Evolutionary conservation across 1,284 basidiomycete genomes (phyloP).

Genomic region (Ganoderma lucidum): DNA sequence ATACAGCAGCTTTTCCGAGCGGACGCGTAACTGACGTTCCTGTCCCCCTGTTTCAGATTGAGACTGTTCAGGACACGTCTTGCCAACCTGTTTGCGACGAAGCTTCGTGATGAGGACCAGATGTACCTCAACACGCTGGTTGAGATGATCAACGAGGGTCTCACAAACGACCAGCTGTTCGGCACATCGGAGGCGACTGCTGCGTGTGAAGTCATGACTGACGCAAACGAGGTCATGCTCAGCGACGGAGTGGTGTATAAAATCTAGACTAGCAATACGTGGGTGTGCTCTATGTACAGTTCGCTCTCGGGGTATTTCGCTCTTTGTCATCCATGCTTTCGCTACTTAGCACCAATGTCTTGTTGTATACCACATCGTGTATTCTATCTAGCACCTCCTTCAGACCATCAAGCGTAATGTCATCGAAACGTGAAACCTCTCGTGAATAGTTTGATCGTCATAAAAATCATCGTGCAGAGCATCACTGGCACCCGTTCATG

Average conservation of each 20-base stretch:
- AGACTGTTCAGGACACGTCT: conserved; percentile 82
- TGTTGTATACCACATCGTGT: conserved; percentile 10
- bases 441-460: background rate
- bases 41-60: conserved; percentile 52
- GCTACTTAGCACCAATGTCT: background rate
- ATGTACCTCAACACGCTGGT: conserved; percentile 78
- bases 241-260: conserved; percentile 83
- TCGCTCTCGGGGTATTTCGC: conserved; percentile 7
- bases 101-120: conserved; percentile 79
- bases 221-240: conserved; percentile 89
- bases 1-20: background rate
- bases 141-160: conserved; percentile 81
- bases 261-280: conserved; percentile 47
- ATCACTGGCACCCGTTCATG: background rate
- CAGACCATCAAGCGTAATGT: background rate
- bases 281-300: conserved; percentile 2
- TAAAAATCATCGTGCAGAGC: background rate
- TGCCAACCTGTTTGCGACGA: conserved; percentile 73
- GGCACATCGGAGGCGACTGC: conserved; percentile 82
- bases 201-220: conserved; percentile 82
- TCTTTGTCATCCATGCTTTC: conserved; percentile 1
- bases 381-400: conserved; percentile 1
- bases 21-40: background rate
- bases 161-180: conserved; percentile 76
- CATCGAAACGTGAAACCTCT: background rate